Evolutionary conservation across 371 early-diverging fungal species (phyloP), one percentile per base, ranked within the genome.

Genomic region (Rhizopus delemar): DNA sequence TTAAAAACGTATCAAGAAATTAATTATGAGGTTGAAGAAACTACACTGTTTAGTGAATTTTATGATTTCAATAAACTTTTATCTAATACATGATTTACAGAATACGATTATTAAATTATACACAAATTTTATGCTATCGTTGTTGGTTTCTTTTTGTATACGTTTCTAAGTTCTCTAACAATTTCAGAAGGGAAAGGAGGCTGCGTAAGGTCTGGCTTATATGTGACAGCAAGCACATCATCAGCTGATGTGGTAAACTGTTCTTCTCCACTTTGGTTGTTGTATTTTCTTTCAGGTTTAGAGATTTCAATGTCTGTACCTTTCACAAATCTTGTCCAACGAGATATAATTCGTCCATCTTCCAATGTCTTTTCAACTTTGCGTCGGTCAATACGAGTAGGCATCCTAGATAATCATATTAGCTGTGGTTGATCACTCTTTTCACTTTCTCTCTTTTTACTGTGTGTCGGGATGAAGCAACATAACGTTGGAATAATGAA

Each of bases 401-500:
- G 46, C 46, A 45, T 15, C 46, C 46, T 45, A 45, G 8, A 45
- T 7, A 15, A 6, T 3, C 7, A 12, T 11, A 22, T 45, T 13
- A 45, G 46, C 46, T 45, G 8, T 8, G 7, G 6, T 45, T 16
- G 11, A 22, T 15, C 3, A 2, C 48, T 76, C 75, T 35, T 74
- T 67, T 58, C 59, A 53, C 68, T 64, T 51, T 60, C 6, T 45
- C 22, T 45, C 46, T 15, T n/a, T 70, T 50, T 80, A 80, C 80
- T 77, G 75, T 53, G 80, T 80, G 55, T 77, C 74, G 38, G 80
- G 80, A 49, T 80, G 75, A 45, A 77, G 64, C 13, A 80, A 60
- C 80, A 80, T 80, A 41, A 80, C 68, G 54, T 80, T 80, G 31
- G 80, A 80, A 16, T 75, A 63, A 52, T 80, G 80, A 61, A 80